Evolutionary conservation across 345 rosid genomes (phyloP).

Genomic region (Geranium brycei): DNA sequence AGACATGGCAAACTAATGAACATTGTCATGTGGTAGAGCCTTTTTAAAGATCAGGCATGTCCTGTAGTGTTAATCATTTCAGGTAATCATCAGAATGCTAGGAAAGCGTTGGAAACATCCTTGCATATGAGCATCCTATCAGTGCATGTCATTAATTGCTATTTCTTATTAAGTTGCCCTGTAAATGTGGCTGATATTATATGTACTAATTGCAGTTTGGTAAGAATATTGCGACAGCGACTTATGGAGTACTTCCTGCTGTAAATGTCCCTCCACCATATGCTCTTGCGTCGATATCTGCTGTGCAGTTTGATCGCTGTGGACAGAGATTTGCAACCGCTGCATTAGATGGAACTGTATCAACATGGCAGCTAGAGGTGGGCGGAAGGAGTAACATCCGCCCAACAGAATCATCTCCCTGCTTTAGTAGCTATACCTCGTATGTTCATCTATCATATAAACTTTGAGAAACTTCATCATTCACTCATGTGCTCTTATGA

Average conservation of each 20-base stretch:
- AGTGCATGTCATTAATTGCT: too few relatives aligned
- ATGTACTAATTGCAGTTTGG: slow-evolving; percentile 50
- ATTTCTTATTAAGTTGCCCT: not conserved
- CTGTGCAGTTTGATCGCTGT: slow-evolving; percentile 67
- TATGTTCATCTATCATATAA: slow-evolving; percentile 20
- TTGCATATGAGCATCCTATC: too few relatives aligned
- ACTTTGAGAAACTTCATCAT: not conserved
- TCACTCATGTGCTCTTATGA: not conserved
- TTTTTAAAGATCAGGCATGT: too few relatives aligned
- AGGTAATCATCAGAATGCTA: too few relatives aligned
- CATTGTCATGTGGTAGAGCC: too few relatives aligned
- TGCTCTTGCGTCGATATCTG: slow-evolving; percentile 78
- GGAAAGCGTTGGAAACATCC: too few relatives aligned
- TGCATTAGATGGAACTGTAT: slow-evolving; percentile 81
- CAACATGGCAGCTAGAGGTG: slow-evolving; percentile 90
- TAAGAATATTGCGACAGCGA: slow-evolving; percentile 67
- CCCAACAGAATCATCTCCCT: slow-evolving; percentile 82
- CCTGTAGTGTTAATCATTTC: too few relatives aligned
- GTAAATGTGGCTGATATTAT: slow-evolving; percentile 15
- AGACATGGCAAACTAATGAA: too few relatives aligned
- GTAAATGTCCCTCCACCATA: slow-evolving; percentile 78
- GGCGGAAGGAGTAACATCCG: slow-evolving; percentile 75
- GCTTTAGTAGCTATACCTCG: slow-evolving; percentile 77
- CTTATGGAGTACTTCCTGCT: slow-evolving; percentile 85
- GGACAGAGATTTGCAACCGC: slow-evolving; percentile 89